Percentiles rank a stretch among this genome's conserved stretches.
Conservation (phyloP, 495 filamentous ascomycete species). For the Trichoderma gamsii region DNA sequence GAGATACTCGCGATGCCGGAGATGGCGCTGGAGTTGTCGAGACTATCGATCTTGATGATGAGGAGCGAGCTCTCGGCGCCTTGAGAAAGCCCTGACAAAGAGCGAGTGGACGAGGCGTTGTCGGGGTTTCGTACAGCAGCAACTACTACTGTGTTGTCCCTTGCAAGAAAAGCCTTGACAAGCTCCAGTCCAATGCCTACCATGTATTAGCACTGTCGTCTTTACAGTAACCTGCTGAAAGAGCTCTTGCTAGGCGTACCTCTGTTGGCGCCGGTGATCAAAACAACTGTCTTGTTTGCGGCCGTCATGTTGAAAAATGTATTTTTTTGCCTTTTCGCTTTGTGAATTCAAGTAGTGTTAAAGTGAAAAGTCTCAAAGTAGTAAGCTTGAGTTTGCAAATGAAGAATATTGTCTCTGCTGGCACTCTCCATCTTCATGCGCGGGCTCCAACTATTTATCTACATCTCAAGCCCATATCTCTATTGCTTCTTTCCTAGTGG, state of each 20-base stretch:
- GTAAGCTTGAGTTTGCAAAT: too few relatives aligned
- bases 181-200: conserved; percentile 5
- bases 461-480: background rate
- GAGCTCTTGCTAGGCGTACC: background rate
- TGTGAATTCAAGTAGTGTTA: background rate
- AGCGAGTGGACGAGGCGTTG: background rate
- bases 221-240: background rate
- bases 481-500: background rate
- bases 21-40: background rate
- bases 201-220: background rate
- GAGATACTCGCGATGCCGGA: background rate
- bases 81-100: background rate
- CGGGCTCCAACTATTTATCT: background rate
- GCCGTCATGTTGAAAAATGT: background rate
- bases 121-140: conserved; percentile 1
- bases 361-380: too few relatives aligned
- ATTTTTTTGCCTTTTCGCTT: background rate
- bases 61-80: background rate
- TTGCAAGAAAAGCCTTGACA: background rate
- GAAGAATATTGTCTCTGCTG: background rate
- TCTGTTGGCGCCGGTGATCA: conserved; percentile 1
- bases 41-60: background rate
- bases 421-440: background rate
- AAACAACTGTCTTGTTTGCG: background rate
- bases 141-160: background rate